Conservation (phyloP, 106 monocot species). For the Dendrobium chrysotoxum region DNA sequence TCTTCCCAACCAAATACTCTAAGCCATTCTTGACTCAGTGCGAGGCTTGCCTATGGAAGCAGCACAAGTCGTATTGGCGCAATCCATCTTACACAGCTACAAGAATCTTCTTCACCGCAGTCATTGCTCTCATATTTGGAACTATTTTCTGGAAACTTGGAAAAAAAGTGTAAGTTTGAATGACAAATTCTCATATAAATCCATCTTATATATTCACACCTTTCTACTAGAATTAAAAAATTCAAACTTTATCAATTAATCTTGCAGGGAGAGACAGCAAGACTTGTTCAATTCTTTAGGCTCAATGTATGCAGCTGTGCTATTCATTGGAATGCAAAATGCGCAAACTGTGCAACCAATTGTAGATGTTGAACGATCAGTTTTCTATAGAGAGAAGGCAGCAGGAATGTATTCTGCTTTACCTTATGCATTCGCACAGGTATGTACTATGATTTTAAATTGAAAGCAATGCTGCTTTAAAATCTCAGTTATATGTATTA, state of each 20-base stretch:
- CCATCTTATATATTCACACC: background rate
- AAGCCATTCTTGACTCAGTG: conserved; percentile 20
- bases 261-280: conserved; percentile 21
- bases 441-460: background rate
- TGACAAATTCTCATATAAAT: background rate
- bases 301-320: conserved; percentile 41
- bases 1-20: conserved; percentile 21
- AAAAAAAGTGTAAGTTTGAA: conserved; percentile 16
- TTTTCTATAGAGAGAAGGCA: conserved; percentile 53
- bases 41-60: conserved; percentile 25
- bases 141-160: conserved; percentile 28
- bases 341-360: conserved; percentile 37
- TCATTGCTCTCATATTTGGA: conserved; percentile 25
- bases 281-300: conserved; percentile 48
- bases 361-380: conserved; percentile 38
- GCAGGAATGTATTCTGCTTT: conserved; percentile 64
- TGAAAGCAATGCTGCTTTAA: background rate
- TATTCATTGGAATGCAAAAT: conserved; percentile 43
- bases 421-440: conserved; percentile 51
- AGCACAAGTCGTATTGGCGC: conserved; percentile 29
- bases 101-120: conserved; percentile 21
- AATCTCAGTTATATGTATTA: background rate
- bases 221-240: background rate
- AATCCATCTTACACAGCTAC: conserved; percentile 25
- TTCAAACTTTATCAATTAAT: background rate